phyloP scores from a whole-genome alignment of 2,329 filamentous ascomycete species.

The Xylaria hypoxylon region DNA sequence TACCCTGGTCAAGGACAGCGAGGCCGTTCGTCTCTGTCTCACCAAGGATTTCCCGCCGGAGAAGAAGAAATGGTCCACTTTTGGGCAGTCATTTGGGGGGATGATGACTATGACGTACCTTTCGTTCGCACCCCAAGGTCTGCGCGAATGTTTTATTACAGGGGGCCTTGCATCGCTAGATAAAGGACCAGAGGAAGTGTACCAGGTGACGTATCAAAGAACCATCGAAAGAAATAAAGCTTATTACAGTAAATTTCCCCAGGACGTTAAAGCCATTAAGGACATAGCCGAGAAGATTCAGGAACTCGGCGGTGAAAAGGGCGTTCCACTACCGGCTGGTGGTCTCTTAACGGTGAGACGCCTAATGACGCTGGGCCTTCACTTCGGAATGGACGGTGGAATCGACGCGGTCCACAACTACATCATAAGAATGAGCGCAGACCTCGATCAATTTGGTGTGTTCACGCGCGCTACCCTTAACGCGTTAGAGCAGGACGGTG shows the following conservation, averaged over 20 bases:
- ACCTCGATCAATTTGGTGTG: slow-evolving; percentile 80
- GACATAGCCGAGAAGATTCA: slow-evolving; percentile 74
- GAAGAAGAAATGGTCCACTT: slow-evolving; percentile 83
- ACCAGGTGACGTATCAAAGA: slow-evolving; percentile 76
- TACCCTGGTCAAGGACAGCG: slow-evolving; percentile 88
- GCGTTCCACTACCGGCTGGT: slow-evolving; percentile 75
- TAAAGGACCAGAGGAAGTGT: slow-evolving; percentile 78
- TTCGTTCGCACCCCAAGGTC: slow-evolving; percentile 79
- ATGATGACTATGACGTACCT: slow-evolving; percentile 89
- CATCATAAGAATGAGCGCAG: slow-evolving; percentile 75
- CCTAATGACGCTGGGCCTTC: slow-evolving; percentile 81
- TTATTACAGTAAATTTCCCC: slow-evolving; percentile 88
- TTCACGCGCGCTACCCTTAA: slow-evolving; percentile 78
- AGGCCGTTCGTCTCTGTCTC: slow-evolving; percentile 82
- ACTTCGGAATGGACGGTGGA: slow-evolving; percentile 83
- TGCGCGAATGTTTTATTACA: slow-evolving; percentile 85
- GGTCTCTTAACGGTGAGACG: slow-evolving; percentile 78
- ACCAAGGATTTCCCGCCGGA: slow-evolving; percentile 76
- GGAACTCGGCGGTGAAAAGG: slow-evolving; percentile 61
- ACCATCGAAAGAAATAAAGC: slow-evolving; percentile 77
- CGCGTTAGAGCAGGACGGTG: slow-evolving; percentile 73
- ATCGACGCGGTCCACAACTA: slow-evolving; percentile 80
- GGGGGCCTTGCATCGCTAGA: slow-evolving; percentile 86
- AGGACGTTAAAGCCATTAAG: slow-evolving; percentile 77
- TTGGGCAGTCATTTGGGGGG: slow-evolving; percentile 93